These are phyloP conservation scores for Botrytis elliptica DNA, from an alignment of 2,329 filamentous ascomycete genomes.

Conservation along the genomic window DNA sequence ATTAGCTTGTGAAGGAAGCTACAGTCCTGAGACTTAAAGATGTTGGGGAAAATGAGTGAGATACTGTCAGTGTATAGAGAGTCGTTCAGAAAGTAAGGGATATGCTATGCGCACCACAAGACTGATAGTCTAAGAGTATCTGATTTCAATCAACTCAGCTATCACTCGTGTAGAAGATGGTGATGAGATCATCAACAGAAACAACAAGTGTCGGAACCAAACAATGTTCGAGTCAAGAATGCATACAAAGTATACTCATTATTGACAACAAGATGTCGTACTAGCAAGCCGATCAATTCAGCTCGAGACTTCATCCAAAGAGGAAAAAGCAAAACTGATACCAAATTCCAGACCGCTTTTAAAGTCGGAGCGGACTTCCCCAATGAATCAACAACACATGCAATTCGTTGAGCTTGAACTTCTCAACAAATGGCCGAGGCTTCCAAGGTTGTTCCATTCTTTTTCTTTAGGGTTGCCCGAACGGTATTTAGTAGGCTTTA, in stretches of 20 bases:
- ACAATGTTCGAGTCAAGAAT: not conserved
- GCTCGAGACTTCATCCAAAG: not conserved
- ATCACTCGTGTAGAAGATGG: not conserved
- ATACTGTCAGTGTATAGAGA: not conserved
- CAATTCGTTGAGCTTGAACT: constrained; percentile 20
- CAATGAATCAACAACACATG: constrained; percentile 10
- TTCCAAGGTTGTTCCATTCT: constrained; percentile 3
- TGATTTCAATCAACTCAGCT: not conserved
- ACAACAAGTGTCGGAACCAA: not conserved
- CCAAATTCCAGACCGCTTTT: not conserved
- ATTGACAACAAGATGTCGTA: not conserved
- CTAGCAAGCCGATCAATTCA: constrained; percentile 6
- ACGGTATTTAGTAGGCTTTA: not conserved
- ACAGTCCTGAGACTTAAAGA: not conserved
- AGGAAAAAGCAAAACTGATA: not conserved
- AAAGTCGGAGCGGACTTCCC: constrained; percentile 3
- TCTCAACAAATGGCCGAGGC: constrained; percentile 19
- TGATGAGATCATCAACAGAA: not conserved
- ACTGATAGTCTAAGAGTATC: not conserved
- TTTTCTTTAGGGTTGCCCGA: not conserved
- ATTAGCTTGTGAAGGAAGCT: not conserved
- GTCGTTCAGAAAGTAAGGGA: not conserved
- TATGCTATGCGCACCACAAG: not conserved
- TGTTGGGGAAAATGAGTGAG: not conserved
- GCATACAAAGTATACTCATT: not conserved